Percentiles rank a stretch among this genome's conserved stretches.
These are phyloP conservation scores for Adansonia gregorii DNA, from an alignment of 441 rosid genomes.

Conservation along the genomic window DNA sequence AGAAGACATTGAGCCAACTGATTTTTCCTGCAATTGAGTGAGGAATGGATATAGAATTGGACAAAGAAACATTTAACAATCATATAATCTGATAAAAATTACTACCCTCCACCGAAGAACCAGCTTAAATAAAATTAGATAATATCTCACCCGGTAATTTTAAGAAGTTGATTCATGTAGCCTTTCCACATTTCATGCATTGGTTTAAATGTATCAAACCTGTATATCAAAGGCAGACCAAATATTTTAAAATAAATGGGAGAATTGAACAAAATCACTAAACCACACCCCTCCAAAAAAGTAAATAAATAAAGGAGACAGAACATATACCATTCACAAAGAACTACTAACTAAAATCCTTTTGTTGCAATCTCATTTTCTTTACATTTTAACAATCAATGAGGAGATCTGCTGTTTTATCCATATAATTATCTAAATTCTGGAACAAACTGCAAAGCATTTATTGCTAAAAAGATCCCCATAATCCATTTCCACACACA, in stretches of 20 bases:
- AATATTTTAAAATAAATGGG: conserved; percentile 7
- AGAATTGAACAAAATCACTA: background rate
- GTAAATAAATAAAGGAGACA: background rate
- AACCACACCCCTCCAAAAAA: background rate
- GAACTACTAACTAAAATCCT: conserved; percentile 7
- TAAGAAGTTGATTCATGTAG: conserved; percentile 65
- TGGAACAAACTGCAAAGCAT: conserved; percentile 9
- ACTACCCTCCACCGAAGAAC: conserved; percentile 12
- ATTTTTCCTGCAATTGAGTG: conserved; percentile 52
- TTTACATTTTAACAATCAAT: conserved; percentile 12
- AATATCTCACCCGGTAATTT: conserved; percentile 56
- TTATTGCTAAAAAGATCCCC: background rate
- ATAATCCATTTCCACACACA: background rate
- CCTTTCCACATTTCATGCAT: conserved; percentile 91
- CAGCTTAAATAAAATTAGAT: conserved; percentile 1
- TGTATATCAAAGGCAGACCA: conserved; percentile 40
- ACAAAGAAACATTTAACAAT: background rate
- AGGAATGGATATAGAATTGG: conserved; percentile 1
- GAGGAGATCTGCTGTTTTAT: conserved; percentile 14
- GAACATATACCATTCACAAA: background rate
- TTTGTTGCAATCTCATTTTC: background rate
- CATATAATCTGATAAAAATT: conserved; percentile 12
- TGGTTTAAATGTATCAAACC: conserved; percentile 72
- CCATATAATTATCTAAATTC: background rate
- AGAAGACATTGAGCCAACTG: conserved; percentile 66